A percentile compares a stretch with the other conserved stretches of the same genome.
Evolutionary conservation across 2,329 filamentous ascomycete species (phyloP).

Genomic region (Aspergillus fischeri): DNA sequence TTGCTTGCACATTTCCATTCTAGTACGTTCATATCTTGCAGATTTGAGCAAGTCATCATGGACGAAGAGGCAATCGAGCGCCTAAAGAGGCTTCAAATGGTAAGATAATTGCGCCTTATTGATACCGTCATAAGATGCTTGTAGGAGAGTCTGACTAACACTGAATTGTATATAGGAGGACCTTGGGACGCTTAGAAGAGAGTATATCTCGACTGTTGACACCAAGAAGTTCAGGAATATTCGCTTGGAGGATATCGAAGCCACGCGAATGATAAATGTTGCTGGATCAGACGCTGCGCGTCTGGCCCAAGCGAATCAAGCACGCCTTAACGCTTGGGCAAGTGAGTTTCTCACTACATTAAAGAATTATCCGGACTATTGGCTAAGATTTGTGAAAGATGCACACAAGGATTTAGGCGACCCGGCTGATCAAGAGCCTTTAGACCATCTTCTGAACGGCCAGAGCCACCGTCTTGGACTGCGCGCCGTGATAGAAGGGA

Average conservation of each 20-base stretch:
- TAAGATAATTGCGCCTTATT: slow-evolving; percentile 5
- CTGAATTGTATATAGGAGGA: slow-evolving; percentile 26
- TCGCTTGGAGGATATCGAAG: slow-evolving; percentile 25
- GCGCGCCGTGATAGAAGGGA: slow-evolving; percentile 15
- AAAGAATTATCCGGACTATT: neutral
- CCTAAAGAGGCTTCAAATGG: slow-evolving; percentile 29
- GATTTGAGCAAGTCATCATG: slow-evolving; percentile 4
- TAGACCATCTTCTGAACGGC: slow-evolving; percentile 33
- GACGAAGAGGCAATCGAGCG: slow-evolving; percentile 13
- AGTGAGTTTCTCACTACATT: slow-evolving; percentile 23
- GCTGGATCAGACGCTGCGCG: slow-evolving; percentile 26
- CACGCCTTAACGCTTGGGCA: slow-evolving; percentile 26
- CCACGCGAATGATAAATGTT: slow-evolving; percentile 25
- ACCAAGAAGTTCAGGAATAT: slow-evolving; percentile 8
- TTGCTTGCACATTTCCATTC: neutral
- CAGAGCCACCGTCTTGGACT: slow-evolving; percentile 36
- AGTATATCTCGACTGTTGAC: slow-evolving; percentile 34
- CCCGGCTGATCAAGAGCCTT: slow-evolving; percentile 25
- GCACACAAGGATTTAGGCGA: slow-evolving; percentile 27
- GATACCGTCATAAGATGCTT: neutral
- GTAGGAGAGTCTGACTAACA: neutral
- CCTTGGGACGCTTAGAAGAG: slow-evolving; percentile 34
- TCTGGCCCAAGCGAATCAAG: slow-evolving; percentile 22
- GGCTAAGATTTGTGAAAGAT: slow-evolving; percentile 21
- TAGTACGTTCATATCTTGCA: neutral